phyloP scores from a whole-genome alignment of 148 eudicot genomes.

The Fallopia convolvulus region DNA sequence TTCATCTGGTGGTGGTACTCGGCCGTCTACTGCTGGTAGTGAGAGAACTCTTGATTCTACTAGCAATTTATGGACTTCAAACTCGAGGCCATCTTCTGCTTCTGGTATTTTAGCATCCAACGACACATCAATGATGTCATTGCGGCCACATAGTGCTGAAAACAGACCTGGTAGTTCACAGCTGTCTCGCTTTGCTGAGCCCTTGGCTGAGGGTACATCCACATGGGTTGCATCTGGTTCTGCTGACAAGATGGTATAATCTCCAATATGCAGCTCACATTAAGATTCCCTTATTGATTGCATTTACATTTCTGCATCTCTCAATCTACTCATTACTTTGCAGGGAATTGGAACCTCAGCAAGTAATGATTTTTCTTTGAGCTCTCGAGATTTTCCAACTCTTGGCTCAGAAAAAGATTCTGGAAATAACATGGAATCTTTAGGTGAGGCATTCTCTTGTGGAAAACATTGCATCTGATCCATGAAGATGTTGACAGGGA shows the following conservation, averaged over 20 bases:
- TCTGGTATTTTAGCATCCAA: constrained; percentile 67
- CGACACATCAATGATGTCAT: constrained; percentile 43
- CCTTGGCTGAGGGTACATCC: constrained; percentile 45
- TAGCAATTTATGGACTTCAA: constrained; percentile 58
- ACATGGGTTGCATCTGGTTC: constrained; percentile 47
- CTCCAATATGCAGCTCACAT: not conserved
- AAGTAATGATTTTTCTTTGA: constrained; percentile 63
- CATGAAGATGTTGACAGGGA: not conserved
- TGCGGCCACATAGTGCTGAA: constrained; percentile 91
- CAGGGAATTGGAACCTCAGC: constrained; percentile 43
- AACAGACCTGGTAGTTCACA: constrained; percentile 94
- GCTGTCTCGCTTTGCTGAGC: constrained; percentile 83
- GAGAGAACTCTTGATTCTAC: constrained; percentile 54
- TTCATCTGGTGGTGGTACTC: constrained; percentile 85
- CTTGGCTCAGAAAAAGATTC: constrained; percentile 83
- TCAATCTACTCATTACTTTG: constrained; percentile 9
- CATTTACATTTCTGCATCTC: not conserved
- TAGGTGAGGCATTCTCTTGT: constrained; percentile 36
- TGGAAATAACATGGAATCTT: constrained; percentile 33
- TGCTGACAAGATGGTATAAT: constrained; percentile 61
- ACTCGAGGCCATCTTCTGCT: constrained; percentile 92
- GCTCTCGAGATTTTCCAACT: constrained; percentile 91
- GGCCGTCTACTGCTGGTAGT: constrained; percentile 94
- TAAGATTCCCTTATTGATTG: not conserved
- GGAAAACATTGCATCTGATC: not conserved